Percentiles rank a stretch among this genome's conserved stretches.
These are phyloP conservation scores for Kalmusia sp. DNA, from an alignment of 2,329 filamentous ascomycete species.

Conservation along the genomic window DNA sequence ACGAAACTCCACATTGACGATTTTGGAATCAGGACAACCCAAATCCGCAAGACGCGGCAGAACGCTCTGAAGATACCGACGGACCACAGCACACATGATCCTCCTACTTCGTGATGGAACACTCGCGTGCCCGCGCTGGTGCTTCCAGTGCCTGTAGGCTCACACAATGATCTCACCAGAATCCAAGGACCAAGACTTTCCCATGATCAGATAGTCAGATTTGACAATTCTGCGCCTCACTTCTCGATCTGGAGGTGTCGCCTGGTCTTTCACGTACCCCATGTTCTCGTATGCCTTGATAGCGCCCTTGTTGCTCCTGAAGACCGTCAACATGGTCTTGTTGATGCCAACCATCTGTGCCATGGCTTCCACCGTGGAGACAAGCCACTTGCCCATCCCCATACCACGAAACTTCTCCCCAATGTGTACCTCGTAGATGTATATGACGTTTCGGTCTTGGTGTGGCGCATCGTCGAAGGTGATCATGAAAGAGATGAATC, in stretches of 20 bases:
- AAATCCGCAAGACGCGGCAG: too few species aligned
- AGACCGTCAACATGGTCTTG: slow-evolving; percentile 80
- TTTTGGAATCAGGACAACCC: too few species aligned
- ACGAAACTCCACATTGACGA: too few species aligned
- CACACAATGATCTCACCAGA: background rate
- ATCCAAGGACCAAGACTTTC: slow-evolving; percentile 18
- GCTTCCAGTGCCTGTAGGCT: background rate
- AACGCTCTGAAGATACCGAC: too few species aligned
- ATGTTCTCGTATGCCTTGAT: slow-evolving; percentile 67
- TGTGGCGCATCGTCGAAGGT: slow-evolving; percentile 65
- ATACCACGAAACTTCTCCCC: slow-evolving; percentile 62
- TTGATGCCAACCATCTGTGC: slow-evolving; percentile 62
- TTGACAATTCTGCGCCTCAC: slow-evolving; percentile 27
- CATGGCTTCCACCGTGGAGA: slow-evolving; percentile 62
- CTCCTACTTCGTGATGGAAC: too few species aligned
- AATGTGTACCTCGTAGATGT: slow-evolving; percentile 82
- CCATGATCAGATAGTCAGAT: slow-evolving; percentile 38
- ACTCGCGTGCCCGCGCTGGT: too few species aligned
- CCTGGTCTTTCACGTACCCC: slow-evolving; percentile 63
- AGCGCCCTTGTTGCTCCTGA: slow-evolving; percentile 65
- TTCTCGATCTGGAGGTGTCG: slow-evolving; percentile 56
- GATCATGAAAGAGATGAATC: slow-evolving; percentile 71
- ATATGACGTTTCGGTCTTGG: slow-evolving; percentile 65
- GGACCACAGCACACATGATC: too few species aligned
- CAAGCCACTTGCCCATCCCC: slow-evolving; percentile 68